These are phyloP conservation scores for Leptographium flavum DNA, from an alignment of 2,329 filamentous ascomycete genomes.

Conservation along the genomic window DNA sequence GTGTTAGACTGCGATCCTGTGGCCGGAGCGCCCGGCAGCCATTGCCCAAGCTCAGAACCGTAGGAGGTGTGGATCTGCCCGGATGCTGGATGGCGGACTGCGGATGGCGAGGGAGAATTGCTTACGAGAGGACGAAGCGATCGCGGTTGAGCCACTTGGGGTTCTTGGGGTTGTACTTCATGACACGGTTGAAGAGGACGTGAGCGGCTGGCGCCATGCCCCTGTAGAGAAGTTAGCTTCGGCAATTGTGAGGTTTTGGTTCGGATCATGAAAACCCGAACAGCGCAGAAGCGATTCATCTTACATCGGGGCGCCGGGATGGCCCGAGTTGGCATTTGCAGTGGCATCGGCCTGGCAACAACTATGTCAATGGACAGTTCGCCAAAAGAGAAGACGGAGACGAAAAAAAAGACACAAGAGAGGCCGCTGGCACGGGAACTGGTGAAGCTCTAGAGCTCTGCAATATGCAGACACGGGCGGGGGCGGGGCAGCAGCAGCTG, in stretches of 20 bases:
- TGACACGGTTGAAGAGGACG: constrained; percentile 97
- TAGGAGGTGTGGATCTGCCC: neutral
- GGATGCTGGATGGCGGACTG: neutral
- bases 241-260: neutral
- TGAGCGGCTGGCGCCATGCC: constrained; percentile 88
- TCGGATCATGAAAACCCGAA: neutral
- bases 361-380: constrained; percentile 1
- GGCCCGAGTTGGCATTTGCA: constrained; percentile 87
- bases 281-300: constrained; percentile 14
- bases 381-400: neutral
- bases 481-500: constrained; percentile 9
- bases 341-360: constrained; percentile 81
- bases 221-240: constrained; percentile 26
- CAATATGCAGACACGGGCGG: constrained; percentile 3
- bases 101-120: neutral
- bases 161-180: constrained; percentile 99
- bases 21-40: neutral
- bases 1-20: constrained; percentile 2
- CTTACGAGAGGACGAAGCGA: constrained; percentile 97
- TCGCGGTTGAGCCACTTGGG: constrained; percentile 94
- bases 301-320: constrained; percentile 95
- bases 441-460: neutral
- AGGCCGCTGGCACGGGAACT: no score
- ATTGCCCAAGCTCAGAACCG: neutral
- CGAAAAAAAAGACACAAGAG: neutral